phyloP scores from a whole-genome alignment of 768 basidiomycete species.

The Cystoderma amianthinum region DNA sequence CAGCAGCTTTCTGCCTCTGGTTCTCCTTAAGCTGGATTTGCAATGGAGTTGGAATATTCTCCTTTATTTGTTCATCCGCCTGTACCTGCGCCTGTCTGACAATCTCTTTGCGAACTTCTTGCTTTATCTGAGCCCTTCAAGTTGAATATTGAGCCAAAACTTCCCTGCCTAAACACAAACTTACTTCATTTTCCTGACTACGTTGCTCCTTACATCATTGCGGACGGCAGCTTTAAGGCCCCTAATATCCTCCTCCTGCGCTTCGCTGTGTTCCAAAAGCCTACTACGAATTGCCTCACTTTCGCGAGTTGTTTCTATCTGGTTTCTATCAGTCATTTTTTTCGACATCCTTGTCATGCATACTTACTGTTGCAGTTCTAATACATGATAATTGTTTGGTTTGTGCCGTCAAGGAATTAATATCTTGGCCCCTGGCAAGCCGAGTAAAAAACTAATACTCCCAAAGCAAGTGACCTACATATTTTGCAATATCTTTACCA shows the following conservation, averaged over 20 bases:
- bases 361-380: too few species aligned
- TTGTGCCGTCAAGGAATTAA: too few species aligned
- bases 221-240: constrained; percentile 5
- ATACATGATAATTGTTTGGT: too few species aligned
- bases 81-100: constrained; percentile 34
- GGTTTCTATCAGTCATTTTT: too few species aligned
- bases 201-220: neutral
- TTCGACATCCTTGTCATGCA: too few species aligned
- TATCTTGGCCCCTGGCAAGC: too few species aligned
- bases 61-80: constrained; percentile 39
- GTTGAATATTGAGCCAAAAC: neutral
- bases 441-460: too few species aligned
- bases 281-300: constrained; percentile 11
- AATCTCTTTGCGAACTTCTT: constrained; percentile 33
- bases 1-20: constrained; percentile 32
- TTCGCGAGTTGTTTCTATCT: constrained; percentile 9
- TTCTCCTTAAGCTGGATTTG: constrained; percentile 35
- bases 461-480: too few species aligned
- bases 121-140: constrained; percentile 18
- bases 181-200: neutral
- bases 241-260: constrained; percentile 11
- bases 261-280: constrained; percentile 12
- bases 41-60: constrained; percentile 41
- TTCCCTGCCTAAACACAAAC: neutral
- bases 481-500: too few species aligned